A percentile compares a stretch with the other conserved stretches of the same genome.
These are phyloP conservation scores for Trichosanthes truncata DNA, from an alignment of 306 rosid species.

Conservation along the genomic window DNA sequence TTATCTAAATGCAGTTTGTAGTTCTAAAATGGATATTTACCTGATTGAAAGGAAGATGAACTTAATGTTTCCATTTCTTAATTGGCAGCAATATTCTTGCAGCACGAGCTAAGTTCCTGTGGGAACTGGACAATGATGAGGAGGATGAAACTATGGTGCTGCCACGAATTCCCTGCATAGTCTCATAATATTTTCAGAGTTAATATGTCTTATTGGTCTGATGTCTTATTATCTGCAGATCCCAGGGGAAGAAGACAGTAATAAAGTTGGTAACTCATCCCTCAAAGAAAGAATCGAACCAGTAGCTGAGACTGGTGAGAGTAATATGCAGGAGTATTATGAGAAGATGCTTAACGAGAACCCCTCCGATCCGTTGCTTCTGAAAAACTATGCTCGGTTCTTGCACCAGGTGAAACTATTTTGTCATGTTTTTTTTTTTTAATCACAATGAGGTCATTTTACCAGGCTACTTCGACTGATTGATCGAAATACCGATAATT, in stretches of 20 bases:
- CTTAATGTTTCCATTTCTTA: constrained; percentile 11
- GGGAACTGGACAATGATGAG: constrained; percentile 50
- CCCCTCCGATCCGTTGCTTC: constrained; percentile 45
- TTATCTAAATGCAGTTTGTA: not conserved
- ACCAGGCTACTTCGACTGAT: not conserved
- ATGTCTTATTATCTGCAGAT: constrained; percentile 29
- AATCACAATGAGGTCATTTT: not conserved
- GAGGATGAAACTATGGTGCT: constrained; percentile 31
- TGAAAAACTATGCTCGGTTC: constrained; percentile 64
- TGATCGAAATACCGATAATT: not conserved
- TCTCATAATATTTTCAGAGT: not conserved
- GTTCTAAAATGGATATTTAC: not conserved
- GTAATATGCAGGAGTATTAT: constrained; percentile 29
- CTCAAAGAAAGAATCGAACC: constrained; percentile 5
- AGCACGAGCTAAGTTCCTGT: constrained; percentile 77
- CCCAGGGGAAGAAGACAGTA: constrained; percentile 16
- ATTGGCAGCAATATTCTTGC: constrained; percentile 67
- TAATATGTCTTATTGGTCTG: constrained; percentile 13
- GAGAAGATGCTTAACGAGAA: constrained; percentile 46
- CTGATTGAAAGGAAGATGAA: not conserved
- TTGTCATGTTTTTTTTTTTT: not conserved
- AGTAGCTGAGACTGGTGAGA: constrained; percentile 12
- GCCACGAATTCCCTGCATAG: not conserved
- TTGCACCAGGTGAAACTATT: constrained; percentile 49
- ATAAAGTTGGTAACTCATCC: not conserved